phyloP scores from a whole-genome alignment of 2,329 filamentous ascomycete species.

The Microascus cirrosus region DNA sequence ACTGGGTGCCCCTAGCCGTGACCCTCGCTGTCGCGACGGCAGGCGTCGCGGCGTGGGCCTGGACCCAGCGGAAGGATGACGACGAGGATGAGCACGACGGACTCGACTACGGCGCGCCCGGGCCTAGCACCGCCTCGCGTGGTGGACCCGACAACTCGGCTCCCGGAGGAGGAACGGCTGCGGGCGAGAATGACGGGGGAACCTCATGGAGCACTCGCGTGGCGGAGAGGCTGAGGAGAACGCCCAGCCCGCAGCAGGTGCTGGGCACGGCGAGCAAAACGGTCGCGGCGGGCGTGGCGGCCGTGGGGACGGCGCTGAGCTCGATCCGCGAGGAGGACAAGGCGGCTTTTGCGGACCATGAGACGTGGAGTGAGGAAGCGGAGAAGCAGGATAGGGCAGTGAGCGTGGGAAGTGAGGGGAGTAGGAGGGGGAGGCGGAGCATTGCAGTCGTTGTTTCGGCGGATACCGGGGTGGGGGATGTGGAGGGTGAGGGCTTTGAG shows the following conservation, averaged over 20 bases:
- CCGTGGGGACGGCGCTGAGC: slow-evolving; percentile 69
- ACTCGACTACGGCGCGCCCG: slow-evolving; percentile 25
- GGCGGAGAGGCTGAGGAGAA: slow-evolving; percentile 69
- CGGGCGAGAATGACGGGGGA: slow-evolving; percentile 9
- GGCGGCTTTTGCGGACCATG: slow-evolving; percentile 71
- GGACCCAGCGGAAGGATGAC: slow-evolving; percentile 79
- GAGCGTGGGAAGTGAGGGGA: not conserved
- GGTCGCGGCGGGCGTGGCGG: slow-evolving; percentile 70
- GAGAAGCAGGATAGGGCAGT: slow-evolving; percentile 42
- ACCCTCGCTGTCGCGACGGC: slow-evolving; percentile 82
- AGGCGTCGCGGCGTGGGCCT: slow-evolving; percentile 82
- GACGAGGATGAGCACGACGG: slow-evolving; percentile 46
- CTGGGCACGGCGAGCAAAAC: slow-evolving; percentile 74
- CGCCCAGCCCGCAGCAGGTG: slow-evolving; percentile 79
- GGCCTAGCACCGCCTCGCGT: slow-evolving; percentile 24
- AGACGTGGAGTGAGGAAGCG: slow-evolving; percentile 86
- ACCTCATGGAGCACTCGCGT: slow-evolving; percentile 58
- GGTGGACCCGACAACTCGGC: not conserved
- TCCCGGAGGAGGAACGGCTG: not conserved
- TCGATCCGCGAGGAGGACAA: slow-evolving; percentile 78
- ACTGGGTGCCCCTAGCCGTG: slow-evolving; percentile 81
- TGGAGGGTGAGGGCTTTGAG: slow-evolving; percentile 53
- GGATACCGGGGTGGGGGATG: slow-evolving; percentile 47
- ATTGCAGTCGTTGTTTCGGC: slow-evolving; percentile 87
- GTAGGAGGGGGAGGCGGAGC: slow-evolving; percentile 44